phyloP scores from a whole-genome alignment of 2,329 filamentous ascomycete genomes.

The Pseudogymnoascus sp. region DNA sequence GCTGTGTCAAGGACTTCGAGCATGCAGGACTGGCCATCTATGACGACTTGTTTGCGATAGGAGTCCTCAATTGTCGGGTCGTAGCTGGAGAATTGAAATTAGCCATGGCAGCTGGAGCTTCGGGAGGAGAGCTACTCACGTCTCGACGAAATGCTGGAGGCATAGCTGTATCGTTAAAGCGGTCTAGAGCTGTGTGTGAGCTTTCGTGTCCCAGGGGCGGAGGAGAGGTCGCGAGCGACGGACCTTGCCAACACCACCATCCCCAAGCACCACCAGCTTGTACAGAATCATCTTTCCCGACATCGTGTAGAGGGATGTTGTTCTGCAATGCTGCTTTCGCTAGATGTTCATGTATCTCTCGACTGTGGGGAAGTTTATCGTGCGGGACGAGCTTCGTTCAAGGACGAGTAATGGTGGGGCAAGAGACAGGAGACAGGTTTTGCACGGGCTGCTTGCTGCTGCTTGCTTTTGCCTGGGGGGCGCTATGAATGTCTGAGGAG shows the following conservation, averaged over 20 bases:
- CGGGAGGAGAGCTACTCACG: constrained; percentile 30
- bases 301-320: constrained; percentile 40
- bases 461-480: not conserved
- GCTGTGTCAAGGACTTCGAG: constrained; percentile 95
- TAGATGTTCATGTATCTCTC: constrained; percentile 8
- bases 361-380: constrained; percentile 8
- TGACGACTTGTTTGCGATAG: constrained; percentile 83
- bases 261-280: constrained; percentile 90
- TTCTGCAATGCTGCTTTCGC: constrained; percentile 7
- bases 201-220: constrained; percentile 1
- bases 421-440: constrained; percentile 4
- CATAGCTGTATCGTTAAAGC: constrained; percentile 94
- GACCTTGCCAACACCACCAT: constrained; percentile 90
- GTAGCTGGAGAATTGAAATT: constrained; percentile 37
- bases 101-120: constrained; percentile 15
- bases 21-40: constrained; percentile 94
- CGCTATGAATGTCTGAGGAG: not conserved
- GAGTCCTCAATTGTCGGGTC: constrained; percentile 85
- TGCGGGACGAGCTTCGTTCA: constrained; percentile 3
- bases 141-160: constrained; percentile 97
- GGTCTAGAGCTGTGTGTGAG: constrained; percentile 37
- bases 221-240: constrained; percentile 8
- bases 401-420: constrained; percentile 9
- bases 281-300: constrained; percentile 92
- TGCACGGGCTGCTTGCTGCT: not conserved